Evolutionary conservation across 2,329 filamentous ascomycete species (phyloP), one percentile per base, ranked within the genome.

Genomic region (Coniella lustricola): DNA sequence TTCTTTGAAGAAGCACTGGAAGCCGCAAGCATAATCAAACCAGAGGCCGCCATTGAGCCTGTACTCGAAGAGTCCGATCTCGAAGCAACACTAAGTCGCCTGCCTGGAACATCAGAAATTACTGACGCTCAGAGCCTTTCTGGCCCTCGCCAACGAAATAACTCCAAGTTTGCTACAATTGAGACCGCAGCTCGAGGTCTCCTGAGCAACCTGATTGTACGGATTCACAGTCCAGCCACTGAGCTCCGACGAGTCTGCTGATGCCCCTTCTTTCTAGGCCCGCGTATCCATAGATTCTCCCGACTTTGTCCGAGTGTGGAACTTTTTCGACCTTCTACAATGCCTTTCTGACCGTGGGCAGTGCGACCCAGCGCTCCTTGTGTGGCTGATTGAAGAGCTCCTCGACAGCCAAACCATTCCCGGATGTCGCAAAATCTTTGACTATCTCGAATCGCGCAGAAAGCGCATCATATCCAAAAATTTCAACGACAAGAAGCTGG

Each of bases 401-500:
- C 76, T 98, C 21, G 94, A 98, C 65, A 95, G 90, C 60, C 91
- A 98, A 65, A 95, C 90, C 0, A 95, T 96, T 36, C 79, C 89
- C 20, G 90, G 88, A 29, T 98, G 93, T 63, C 84, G 90, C 52
- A 87, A 81, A 53, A 85, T 97, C 13, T 97, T 98, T 62, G 90
- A 95, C 62, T 98, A 90, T 60, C 77, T 98, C 37, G 94, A 98
- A 64, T 96, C 93, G 18, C 80, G 94, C 51, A 81, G 93, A 60
- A 90, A 97, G 64, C 79, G 85, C 35, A 87, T 97, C 53, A 94
- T 87, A 17, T 82, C 87, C 40, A 84, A 75, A 64, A 79, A 90
- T 59, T 89, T 90, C 60, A 82, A 82, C 59, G 84, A 86, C 62
- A 96, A 95, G 65, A 85, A 88, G 51, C 71, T 97, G 36, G 82